Evolutionary conservation across 495 filamentous ascomycete species (phyloP).

Genomic region (Penicillium macrosclerotiorum): DNA sequence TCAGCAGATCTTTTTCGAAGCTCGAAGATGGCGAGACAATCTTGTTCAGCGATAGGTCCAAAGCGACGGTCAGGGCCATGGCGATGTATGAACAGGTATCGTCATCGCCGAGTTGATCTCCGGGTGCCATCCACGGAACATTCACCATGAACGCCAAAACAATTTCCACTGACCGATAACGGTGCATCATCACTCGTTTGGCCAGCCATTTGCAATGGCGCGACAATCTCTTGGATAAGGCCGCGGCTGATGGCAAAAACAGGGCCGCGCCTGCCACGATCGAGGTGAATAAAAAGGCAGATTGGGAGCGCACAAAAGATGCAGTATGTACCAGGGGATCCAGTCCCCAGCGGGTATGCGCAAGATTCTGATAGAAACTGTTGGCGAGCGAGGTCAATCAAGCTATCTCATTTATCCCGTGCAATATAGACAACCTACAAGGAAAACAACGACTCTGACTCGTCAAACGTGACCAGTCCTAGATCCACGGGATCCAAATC

Average conservation of each 20-base stretch:
- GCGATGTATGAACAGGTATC: slow-evolving; percentile 70
- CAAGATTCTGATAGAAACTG: slow-evolving; percentile 67
- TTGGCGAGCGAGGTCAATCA: too few species aligned
- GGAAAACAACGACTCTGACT: slow-evolving; percentile 60
- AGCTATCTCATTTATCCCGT: too few species aligned
- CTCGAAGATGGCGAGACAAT: slow-evolving; percentile 56
- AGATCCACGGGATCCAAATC: slow-evolving; percentile 67
- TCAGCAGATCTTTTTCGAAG: slow-evolving; percentile 46
- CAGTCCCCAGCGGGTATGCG: slow-evolving; percentile 72
- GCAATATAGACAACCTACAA: too few species aligned
- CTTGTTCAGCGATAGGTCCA: slow-evolving; percentile 69
- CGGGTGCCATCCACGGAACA: slow-evolving; percentile 72
- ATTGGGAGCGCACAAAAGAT: slow-evolving; percentile 61
- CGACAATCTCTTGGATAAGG: slow-evolving; percentile 60
- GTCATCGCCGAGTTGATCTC: slow-evolving; percentile 64
- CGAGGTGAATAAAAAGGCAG: slow-evolving; percentile 69
- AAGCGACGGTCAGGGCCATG: slow-evolving; percentile 64
- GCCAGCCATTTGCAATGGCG: slow-evolving; percentile 64
- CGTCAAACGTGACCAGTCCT: slow-evolving; percentile 59
- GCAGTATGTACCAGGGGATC: slow-evolving; percentile 64
- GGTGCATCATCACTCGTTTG: slow-evolving; percentile 54
- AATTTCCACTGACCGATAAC: slow-evolving; percentile 67
- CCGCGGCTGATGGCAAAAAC: slow-evolving; percentile 60
- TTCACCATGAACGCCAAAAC: slow-evolving; percentile 75
- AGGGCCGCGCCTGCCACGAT: slow-evolving; percentile 63